Conservation (phyloP, 1,284 basidiomycete genomes). For the Sporisorium graminicola region DNA sequence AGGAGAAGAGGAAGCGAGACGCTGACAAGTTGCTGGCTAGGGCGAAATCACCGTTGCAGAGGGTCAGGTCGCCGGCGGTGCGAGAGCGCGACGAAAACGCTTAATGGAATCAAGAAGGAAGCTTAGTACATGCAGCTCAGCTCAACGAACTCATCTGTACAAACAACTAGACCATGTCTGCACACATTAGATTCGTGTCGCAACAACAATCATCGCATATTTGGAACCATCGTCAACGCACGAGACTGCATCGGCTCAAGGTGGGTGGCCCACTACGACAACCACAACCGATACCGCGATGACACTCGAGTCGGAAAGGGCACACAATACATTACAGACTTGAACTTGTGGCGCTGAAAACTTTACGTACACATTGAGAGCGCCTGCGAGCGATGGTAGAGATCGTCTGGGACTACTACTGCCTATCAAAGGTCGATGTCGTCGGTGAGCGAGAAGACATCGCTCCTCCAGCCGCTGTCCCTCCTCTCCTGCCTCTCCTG, state of each 20-base stretch:
- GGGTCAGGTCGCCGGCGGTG: slow-evolving; percentile 34
- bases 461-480: slow-evolving; percentile 71
- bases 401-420: too few species aligned
- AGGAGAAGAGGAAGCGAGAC: slow-evolving; percentile 27
- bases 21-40: slow-evolving; percentile 27
- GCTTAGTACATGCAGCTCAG: neutral
- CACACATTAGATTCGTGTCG: neutral
- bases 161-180: slow-evolving; percentile 7
- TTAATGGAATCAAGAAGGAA: neutral
- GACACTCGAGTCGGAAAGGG: neutral
- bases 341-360: neutral
- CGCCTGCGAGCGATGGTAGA: too few species aligned
- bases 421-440: slow-evolving; percentile 43
- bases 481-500: slow-evolving; percentile 68
- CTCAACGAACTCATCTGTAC: slow-evolving; percentile 4
- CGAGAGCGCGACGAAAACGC: slow-evolving; percentile 3
- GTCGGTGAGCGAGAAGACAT: slow-evolving; percentile 67
- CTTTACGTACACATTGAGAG: neutral
- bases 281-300: too few species aligned
- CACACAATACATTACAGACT: neutral
- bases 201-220: neutral
- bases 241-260: too few species aligned
- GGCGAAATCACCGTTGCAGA: slow-evolving; percentile 31
- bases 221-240: neutral
- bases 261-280: too few species aligned